Base-by-base conservation (phyloP, 306 rosid species). In the Prinsepia uniflora region DNA sequence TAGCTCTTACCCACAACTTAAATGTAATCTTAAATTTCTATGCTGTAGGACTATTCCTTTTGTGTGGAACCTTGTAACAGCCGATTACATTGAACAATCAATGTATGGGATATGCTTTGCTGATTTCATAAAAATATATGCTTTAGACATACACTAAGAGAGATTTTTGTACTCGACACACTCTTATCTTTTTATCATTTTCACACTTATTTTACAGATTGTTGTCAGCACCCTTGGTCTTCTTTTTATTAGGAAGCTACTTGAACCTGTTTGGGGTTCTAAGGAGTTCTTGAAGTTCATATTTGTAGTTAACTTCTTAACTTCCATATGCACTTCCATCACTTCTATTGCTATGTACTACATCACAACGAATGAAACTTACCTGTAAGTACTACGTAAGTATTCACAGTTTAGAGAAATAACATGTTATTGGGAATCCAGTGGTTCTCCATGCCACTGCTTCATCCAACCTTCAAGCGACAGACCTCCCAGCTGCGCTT, bases 231-330 rank as follows among this genome's bases (percentile, higher is more conserved):
- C 84, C 52, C 13, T 88, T 34, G 92, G 97, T 77, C 96, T 93
- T 57, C 87, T 93, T 36, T 81, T 90, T 50, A 79, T 88, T 53
- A 97, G 98, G 72, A 93, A 93, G 90, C 85, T 90, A 74, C 97
- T 93, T 75, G 97, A 90, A 71, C 96, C 98, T 78, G 78, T 90
- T 52, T 93, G 98, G 98, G 97, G 98, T 62, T 77, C 98, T 54
- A 86, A 79, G 85, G 98, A 93, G 83, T 88, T 93, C 78, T 70
- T 93, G 55, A 93, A 93, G 86, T 93, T 93, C 88, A 87, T 93
- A 83, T 87, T 93, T 80, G 72, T 88, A 14, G 90, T 88, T 71
- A 93, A 93, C 84, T 75, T 82, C 81, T 83, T 90, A 22, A 88
- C 94, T 71, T 93, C 90, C 63, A 57, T 85, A 19, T 93, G 87